Conservation (phyloP, 176 grass and related monocot species). For the Musa troglodytarum region DNA sequence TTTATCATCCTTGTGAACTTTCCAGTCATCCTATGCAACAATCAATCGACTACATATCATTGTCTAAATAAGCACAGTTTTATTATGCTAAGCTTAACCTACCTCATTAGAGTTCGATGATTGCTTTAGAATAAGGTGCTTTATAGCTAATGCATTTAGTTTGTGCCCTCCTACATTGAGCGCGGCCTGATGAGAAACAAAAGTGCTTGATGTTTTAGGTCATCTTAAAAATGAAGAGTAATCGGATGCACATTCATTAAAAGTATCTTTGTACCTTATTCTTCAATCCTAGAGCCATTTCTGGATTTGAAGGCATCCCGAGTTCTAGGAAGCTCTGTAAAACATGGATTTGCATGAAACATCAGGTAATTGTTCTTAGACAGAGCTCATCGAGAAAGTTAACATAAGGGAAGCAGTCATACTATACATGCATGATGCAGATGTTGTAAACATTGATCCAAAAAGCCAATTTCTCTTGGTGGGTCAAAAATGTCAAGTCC, state of each 20-base stretch:
- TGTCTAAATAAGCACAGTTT: neutral
- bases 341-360: neutral
- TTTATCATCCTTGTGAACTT: slow-evolving; percentile 41
- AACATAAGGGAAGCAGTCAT: slow-evolving; percentile 4
- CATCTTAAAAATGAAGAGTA: neutral
- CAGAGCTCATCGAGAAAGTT: neutral
- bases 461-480: slow-evolving; percentile 76
- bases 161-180: slow-evolving; percentile 66
- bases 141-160: slow-evolving; percentile 63
- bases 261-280: slow-evolving; percentile 37
- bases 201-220: neutral
- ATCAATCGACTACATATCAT: neutral
- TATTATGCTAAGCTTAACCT: neutral
- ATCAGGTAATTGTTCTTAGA: neutral
- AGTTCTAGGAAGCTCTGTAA: slow-evolving; percentile 71
- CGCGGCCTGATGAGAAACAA: slow-evolving; percentile 26
- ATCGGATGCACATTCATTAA: too few species aligned
- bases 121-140: slow-evolving; percentile 59
- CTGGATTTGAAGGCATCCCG: slow-evolving; percentile 67
- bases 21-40: slow-evolving; percentile 32
- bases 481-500: slow-evolving; percentile 44
- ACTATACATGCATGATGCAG: slow-evolving; percentile 86
- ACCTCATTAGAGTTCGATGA: slow-evolving; percentile 57
- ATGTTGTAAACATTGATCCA: slow-evolving; percentile 92
- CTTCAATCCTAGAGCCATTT: slow-evolving; percentile 47